These are phyloP conservation scores for Solanum pinnatisectum DNA, from an alignment of 257 asterid species.

Conservation along the genomic window DNA sequence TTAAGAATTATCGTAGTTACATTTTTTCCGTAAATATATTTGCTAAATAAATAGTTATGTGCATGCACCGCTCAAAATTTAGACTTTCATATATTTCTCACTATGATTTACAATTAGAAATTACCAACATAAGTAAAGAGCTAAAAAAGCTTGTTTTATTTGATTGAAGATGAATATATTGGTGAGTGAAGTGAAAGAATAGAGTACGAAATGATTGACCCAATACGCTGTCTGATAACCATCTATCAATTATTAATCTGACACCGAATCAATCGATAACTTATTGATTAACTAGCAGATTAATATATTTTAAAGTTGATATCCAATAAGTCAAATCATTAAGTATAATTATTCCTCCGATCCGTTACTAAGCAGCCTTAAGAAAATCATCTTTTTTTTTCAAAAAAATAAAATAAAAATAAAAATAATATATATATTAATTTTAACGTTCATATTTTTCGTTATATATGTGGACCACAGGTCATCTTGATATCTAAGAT, in stretches of 20 bases:
- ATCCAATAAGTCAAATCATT: no score
- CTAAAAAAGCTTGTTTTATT: neutral
- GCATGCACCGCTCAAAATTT: neutral
- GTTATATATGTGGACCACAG: neutral
- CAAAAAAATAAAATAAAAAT: no score
- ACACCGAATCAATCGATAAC: no score
- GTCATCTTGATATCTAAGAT: neutral
- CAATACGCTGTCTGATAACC: accelerated
- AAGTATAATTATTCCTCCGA: no score
- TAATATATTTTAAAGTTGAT: no score
- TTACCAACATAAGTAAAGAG: neutral
- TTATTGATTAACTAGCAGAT: no score
- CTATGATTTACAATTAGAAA: neutral
- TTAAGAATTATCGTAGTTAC: no score
- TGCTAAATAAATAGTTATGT: no score
- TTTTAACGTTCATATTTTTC: neutral
- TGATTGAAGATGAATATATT: neutral
- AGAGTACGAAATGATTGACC: neutral
- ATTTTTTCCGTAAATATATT: no score
- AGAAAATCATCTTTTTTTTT: neutral
- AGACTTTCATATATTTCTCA: no score
- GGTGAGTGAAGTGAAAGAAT: neutral
- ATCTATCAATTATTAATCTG: no score
- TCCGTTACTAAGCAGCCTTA: no score
- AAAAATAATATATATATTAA: neutral